Base-by-base conservation (phyloP, 2,329 filamentous ascomycete genomes). In the Shiraia bambusicola region DNA sequence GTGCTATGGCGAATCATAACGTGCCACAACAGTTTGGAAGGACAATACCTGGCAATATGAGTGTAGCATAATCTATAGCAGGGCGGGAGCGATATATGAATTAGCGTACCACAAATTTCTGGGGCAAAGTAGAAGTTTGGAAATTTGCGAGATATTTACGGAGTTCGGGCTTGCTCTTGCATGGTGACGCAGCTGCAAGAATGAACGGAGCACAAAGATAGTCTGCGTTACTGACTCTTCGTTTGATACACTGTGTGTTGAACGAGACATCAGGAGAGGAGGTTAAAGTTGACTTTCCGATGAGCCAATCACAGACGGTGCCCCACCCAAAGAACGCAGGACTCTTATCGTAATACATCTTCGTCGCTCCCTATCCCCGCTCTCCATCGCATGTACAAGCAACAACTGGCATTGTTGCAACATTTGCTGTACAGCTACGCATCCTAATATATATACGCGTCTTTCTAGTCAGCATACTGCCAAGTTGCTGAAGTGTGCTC, bases 401-500 rank as follows among this genome's bases (percentile, higher is more conserved):
- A 28, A 33, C 29, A 42, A 25, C 35, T 28, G 28, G 34, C 16
- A 26, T 28, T 35, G 14, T 24, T 31, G 25, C 9, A 7, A 14
- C n/a, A 19, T 38, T n/a, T 14, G 28, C 28, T 15, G 22, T 27
- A 24, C 13, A 17, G 7, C 14, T 28, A 37, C 11, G 9, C 17
- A 29, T 28, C 22, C 17, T 31, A 29, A 16, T n/a, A 16, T 27
- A 34, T 15, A 37, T 35, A 33, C 27, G 33, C 27, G 19, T 28
- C 28, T 22, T 27, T n/a, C 26, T 16, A 34, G 19, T 33, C 28
- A 37, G 12, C 25, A 15, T 45, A 42, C 31, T 30, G 33, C 42
- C 46, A 47, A 47, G 45, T 29, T 11, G 22, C 38, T 32, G 26
- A 32, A 46, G 46, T 26, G 37, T 43, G 45, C 51, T 47, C 47